phyloP scores from a whole-genome alignment of 225 moss, liverwort and hornwort genomes.

The Lunularia cruciata region DNA sequence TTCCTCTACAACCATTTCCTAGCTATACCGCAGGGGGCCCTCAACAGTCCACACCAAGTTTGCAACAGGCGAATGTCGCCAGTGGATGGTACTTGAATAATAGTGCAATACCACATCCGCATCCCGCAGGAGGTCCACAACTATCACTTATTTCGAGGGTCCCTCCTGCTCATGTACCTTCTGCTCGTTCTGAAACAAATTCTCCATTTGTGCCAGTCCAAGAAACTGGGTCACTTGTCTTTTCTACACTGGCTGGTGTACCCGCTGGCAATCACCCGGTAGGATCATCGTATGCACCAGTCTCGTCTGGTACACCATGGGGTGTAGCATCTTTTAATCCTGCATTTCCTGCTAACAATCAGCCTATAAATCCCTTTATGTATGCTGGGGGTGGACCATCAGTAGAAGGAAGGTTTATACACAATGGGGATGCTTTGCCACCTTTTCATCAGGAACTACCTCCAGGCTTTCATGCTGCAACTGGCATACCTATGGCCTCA shows the following conservation, averaged over 20 bases:
- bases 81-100: neutral
- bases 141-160: neutral
- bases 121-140: slow-evolving; percentile 6
- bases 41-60: too few relatives aligned
- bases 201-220: neutral
- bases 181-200: slow-evolving; percentile 11
- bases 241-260: slow-evolving; percentile 2
- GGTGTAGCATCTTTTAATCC: slow-evolving; percentile 4
- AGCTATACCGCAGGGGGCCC: neutral
- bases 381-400: slow-evolving; percentile 15
- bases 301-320: slow-evolving; percentile 19
- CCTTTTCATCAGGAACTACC: slow-evolving; percentile 26
- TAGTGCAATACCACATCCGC: slow-evolving; percentile 3
- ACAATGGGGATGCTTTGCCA: slow-evolving; percentile 27
- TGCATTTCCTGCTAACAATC: neutral
- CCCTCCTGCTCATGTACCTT: neutral
- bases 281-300: neutral
- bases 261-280: slow-evolving; percentile 12
- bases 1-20: slow-evolving; percentile 10
- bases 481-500: slow-evolving; percentile 9
- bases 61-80: slow-evolving; percentile 4
- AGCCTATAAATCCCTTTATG: slow-evolving; percentile 9
- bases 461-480: slow-evolving; percentile 21
- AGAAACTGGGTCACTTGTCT: slow-evolving; percentile 5
- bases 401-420: slow-evolving; percentile 20